Base-by-base conservation (phyloP, 2,329 filamentous ascomycete genomes). In the Fusarium nygamai region DNA sequence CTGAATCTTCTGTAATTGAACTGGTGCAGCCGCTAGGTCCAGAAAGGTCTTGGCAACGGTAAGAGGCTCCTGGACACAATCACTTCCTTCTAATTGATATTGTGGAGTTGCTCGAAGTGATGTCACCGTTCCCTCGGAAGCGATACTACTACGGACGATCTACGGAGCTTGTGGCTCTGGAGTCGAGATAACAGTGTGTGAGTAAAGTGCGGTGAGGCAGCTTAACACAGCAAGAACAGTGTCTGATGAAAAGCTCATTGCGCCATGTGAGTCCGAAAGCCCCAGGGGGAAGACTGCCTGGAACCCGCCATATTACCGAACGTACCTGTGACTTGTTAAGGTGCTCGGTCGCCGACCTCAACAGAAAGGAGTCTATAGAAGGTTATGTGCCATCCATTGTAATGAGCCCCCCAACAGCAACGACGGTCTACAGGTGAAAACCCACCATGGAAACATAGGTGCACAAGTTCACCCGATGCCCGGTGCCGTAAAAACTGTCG, bases 241-340 rank as follows among this genome's bases (percentile, higher is more conserved):
- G 50, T 27, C 31, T 36, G 17, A 27, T 36, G 33, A 43, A 39
- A 22, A 44, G 36, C 27, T 34, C 36, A 29, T 44, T 22, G 22
- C 31, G 36, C 31, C 36, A 43, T 43, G 34, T 4, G 10, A 16
- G 41, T 43, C 31, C 53, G 44, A 17, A 41, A 47, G 29, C 36
- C 38, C 16, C 16, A 53, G 22, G 53, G 47, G 36, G 12, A 17
- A 48, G 39, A 38, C 43, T 20, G 31, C 31, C 19, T 24, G 34
- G 24, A 53, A 56, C 17, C 33, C 33, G 24, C 33, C 38, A 29
- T 24, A 54, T 24, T 14, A 24, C 34, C 39, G 43, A 58, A 44
- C 47, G 47, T 51, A 34, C 41, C 38, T 31, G 67, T 67, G 66
- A 62, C 61, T 73, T 66, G 39, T 20, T 13, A 51, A 50, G 53